Percentiles rank a stretch among this genome's conserved stretches.
These are phyloP conservation scores for Diaporthe destruens DNA, from an alignment of 2,329 filamentous ascomycete genomes.

Conservation along the genomic window DNA sequence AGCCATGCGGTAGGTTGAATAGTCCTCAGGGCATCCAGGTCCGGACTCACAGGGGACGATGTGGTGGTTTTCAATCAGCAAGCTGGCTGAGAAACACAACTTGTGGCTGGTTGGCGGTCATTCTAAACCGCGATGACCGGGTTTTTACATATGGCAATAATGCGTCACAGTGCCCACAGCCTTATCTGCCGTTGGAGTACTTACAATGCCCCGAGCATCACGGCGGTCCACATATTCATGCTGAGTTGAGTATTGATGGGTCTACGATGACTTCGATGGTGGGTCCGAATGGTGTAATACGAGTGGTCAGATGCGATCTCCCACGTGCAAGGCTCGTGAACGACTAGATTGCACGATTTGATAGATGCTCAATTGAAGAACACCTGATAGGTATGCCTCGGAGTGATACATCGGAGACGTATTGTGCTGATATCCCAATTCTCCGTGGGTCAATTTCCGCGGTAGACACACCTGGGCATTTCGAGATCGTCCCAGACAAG, in stretches of 20 bases:
- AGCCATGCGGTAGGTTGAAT: neutral
- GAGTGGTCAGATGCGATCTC: slow-evolving; percentile 5
- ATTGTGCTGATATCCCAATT: no score
- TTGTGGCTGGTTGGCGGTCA: neutral
- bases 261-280: slow-evolving; percentile 16
- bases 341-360: neutral
- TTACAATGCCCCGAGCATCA: neutral
- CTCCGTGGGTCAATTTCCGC: no score
- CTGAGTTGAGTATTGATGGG: slow-evolving; percentile 5
- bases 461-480: no score
- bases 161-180: neutral
- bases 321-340: neutral
- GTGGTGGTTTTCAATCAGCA: neutral
- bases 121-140: neutral
- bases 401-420: neutral
- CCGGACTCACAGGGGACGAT: neutral
- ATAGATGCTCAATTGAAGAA: neutral
- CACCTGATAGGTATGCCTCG: neutral
- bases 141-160: neutral
- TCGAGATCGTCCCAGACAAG: neutral
- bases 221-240: neutral
- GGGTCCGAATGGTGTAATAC: slow-evolving; percentile 27
- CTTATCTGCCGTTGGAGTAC: neutral
- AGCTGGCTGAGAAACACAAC: neutral
- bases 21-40: neutral